Evolutionary conservation across 352 stramenopile species (phyloP), one percentile per base, ranked within the genome.

Genomic region (Globisporangium parvum): DNA sequence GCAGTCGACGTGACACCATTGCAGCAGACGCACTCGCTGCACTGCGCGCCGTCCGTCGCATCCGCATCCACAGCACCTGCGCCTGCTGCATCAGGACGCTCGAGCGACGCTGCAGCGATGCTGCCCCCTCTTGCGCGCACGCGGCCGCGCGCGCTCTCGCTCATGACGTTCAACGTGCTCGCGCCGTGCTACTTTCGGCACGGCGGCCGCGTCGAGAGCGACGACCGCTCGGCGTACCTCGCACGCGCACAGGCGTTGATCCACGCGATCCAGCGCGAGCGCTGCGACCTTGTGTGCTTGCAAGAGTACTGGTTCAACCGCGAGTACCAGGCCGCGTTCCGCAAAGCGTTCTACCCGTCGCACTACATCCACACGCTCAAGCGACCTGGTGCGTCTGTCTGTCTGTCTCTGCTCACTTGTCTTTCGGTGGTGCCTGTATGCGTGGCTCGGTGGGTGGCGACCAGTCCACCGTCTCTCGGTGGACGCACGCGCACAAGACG

Each of bases 101-200:
- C 18, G 44, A 23, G 15, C 8, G n/a, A 20, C 14, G 17, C 21
- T 28, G 5, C 26, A 28, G n/a, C 23, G 28, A 66, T 70, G 69
- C 40, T 74, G 47, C 57, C 60, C 56, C 57, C 70, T 47, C 51
- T 62, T 31, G 57, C 71, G 58, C 64, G 65, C 59, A 55, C 60
- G 24, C 47, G 55, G 21, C 57, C 58, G 49, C 70, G 64, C 28
- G 68, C 66, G 65, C 66, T 91, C 52, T 89, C 81, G 65, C 73
- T 94, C 59, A 86, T 94, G 80, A 91, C 81, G 54, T 94, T 94
- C 66, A 94, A 94, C 69, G 65, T 94, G 52, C 73, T 94, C 51
- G 84, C 84, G 37, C 84, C 84, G 52, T 94, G 84, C 71, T 94
- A 94, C 73, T 94, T 94, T 59, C 81, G 81, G 12, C 81, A 92